Conservation (phyloP, 371 early-diverging fungal genomes). For the Lichtheimia corymbifera region DNA sequence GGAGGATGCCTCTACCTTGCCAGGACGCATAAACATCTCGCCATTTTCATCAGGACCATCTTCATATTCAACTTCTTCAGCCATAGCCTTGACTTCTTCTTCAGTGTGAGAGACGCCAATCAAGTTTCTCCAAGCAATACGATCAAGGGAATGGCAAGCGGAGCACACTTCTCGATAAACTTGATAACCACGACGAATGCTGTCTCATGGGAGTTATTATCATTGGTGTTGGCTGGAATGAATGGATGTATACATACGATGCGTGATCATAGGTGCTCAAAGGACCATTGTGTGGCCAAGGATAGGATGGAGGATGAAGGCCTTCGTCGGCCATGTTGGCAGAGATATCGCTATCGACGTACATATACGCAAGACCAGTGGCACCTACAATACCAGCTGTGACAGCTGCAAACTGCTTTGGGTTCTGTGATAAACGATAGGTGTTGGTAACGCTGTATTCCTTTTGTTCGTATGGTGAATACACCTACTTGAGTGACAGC, state of each 20-base stretch:
- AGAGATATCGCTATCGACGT: slow-evolving; percentile 51
- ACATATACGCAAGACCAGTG: slow-evolving; percentile 57
- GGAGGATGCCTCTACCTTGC: slow-evolving; percentile 68
- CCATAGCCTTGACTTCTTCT: slow-evolving; percentile 92
- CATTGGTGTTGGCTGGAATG: not conserved
- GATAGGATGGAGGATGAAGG: slow-evolving; percentile 87
- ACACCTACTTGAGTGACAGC: slow-evolving; percentile 31
- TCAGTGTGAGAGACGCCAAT: slow-evolving; percentile 91
- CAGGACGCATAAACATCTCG: slow-evolving; percentile 93
- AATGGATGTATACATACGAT: slow-evolving; percentile 61
- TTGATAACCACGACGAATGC: slow-evolving; percentile 97
- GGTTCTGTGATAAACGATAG: slow-evolving; percentile 24
- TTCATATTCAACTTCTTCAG: slow-evolving; percentile 88
- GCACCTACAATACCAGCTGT: slow-evolving; percentile 62
- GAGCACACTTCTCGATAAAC: slow-evolving; percentile 98
- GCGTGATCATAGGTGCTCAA: slow-evolving; percentile 93
- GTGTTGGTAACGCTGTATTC: not conserved
- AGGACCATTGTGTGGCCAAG: slow-evolving; percentile 85
- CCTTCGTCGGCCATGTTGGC: slow-evolving; percentile 88
- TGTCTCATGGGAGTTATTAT: slow-evolving; percentile 18
- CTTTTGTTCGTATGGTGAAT: not conserved
- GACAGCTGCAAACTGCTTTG: slow-evolving; percentile 49
- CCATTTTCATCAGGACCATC: slow-evolving; percentile 97
- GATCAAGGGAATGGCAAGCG: slow-evolving; percentile 95
- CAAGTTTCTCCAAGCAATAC: slow-evolving; percentile 93